Evolutionary conservation across 345 rosid species (phyloP).

Genomic region (Aquilaria sinensis): DNA sequence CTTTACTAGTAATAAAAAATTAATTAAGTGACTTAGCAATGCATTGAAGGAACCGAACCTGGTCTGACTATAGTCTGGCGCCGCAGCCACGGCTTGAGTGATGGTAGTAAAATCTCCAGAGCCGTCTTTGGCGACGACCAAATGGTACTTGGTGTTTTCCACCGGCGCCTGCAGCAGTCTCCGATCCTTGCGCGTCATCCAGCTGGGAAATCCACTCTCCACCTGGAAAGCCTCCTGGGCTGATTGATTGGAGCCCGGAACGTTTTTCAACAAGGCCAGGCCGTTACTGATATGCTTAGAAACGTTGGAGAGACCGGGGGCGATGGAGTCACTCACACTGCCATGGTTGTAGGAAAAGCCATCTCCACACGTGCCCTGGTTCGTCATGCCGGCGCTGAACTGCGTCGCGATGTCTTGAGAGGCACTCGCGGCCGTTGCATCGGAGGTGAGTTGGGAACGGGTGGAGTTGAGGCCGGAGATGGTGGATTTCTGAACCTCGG

Average conservation of each 20-base stretch:
- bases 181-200: constrained; percentile 46
- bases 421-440: constrained; percentile 18
- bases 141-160: constrained; percentile 28
- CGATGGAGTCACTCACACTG: constrained; percentile 28
- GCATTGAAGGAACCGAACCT: constrained; percentile 26
- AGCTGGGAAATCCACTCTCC: constrained; percentile 51
- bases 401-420: constrained; percentile 50
- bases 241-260: constrained; percentile 31
- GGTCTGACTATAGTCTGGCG: constrained; percentile 58
- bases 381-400: constrained; percentile 69
- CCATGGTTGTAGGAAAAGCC: constrained; percentile 49
- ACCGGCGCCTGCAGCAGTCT: constrained; percentile 34
- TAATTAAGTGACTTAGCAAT: no score
- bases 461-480: no score
- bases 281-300: constrained; percentile 59
- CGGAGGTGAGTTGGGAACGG: neutral
- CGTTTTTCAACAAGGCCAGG: constrained; percentile 50
- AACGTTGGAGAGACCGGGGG: constrained; percentile 40
- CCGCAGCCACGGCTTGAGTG: constrained; percentile 54
- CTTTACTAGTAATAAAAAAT: no score
- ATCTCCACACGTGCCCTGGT: constrained; percentile 87
- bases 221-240: constrained; percentile 25
- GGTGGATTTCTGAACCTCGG: constrained; percentile 29
- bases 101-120: constrained; percentile 64
- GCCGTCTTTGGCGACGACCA: constrained; percentile 69